Conservation (phyloP, 768 basidiomycete species). For the Podaxis carcinomalis region DNA sequence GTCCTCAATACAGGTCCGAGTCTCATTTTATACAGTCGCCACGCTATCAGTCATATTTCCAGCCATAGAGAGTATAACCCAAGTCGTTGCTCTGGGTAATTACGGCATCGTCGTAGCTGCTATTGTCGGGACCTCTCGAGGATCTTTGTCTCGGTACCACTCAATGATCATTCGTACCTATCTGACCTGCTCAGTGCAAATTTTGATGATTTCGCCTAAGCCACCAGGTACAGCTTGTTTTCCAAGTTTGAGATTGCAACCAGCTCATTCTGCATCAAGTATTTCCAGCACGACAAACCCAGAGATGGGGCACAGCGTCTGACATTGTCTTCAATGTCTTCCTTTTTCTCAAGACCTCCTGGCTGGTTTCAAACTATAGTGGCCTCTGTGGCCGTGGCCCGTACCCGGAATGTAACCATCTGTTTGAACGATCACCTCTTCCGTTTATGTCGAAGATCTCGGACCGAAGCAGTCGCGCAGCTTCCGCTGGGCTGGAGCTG, state of each 20-base stretch:
- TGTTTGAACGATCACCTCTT: neutral
- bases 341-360: neutral
- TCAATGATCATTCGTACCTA: neutral
- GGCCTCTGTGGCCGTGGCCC: neutral
- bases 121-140: neutral
- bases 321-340: neutral
- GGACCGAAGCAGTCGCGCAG: neutral
- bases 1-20: neutral
- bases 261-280: neutral
- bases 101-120: neutral
- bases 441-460: neutral
- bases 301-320: neutral
- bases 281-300: neutral
- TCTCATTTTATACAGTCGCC: neutral
- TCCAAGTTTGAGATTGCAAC: neutral
- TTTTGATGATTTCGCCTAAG: neutral
- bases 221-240: neutral
- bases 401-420: neutral
- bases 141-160: neutral
- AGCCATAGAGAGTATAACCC: neutral
- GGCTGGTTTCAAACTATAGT: neutral
- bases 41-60: neutral
- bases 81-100: neutral
- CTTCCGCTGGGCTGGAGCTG: neutral
- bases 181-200: neutral